Evolutionary conservation across 225 moss, liverwort and hornwort species (phyloP).

Genomic region (Sphagnum contortum): DNA sequence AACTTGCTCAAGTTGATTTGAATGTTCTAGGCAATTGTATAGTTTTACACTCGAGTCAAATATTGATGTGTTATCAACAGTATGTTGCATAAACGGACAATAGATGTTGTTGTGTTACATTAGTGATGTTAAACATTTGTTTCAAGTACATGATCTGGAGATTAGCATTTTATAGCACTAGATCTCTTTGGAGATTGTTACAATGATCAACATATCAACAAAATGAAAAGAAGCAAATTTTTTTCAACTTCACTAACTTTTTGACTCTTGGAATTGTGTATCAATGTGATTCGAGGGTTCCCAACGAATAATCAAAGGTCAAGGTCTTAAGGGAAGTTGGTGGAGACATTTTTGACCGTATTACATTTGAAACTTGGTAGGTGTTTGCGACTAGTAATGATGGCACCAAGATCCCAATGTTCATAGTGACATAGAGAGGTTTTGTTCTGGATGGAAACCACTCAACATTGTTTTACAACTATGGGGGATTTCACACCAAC

Average conservation of each 20-base stretch:
- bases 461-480: constrained; percentile 31
- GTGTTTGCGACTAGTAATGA: constrained; percentile 39
- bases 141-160: constrained; percentile 27
- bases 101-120: constrained; percentile 37
- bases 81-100: constrained; percentile 29
- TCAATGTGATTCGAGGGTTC: constrained; percentile 15
- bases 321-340: constrained; percentile 23
- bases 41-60: constrained; percentile 29
- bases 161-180: constrained; percentile 20
- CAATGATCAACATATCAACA: constrained; percentile 21
- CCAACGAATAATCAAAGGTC: constrained; percentile 11
- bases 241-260: constrained; percentile 41
- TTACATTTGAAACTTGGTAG: constrained; percentile 20
- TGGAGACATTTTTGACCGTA: constrained; percentile 24
- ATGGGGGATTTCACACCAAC: constrained; percentile 40
- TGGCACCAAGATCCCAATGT: constrained; percentile 38
- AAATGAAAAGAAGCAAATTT: constrained; percentile 22
- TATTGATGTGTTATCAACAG: constrained; percentile 28
- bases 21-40: constrained; percentile 23
- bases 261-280: constrained; percentile 31
- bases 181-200: constrained; percentile 35
- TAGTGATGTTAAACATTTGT: constrained; percentile 41
- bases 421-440: constrained; percentile 25
- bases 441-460: constrained; percentile 15
- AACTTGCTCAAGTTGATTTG: constrained; percentile 32